Percentiles rank a stretch among this genome's conserved stretches.
phyloP scores from a whole-genome alignment of 116 monocot genomes.

The Cymodocea nodosa region DNA sequence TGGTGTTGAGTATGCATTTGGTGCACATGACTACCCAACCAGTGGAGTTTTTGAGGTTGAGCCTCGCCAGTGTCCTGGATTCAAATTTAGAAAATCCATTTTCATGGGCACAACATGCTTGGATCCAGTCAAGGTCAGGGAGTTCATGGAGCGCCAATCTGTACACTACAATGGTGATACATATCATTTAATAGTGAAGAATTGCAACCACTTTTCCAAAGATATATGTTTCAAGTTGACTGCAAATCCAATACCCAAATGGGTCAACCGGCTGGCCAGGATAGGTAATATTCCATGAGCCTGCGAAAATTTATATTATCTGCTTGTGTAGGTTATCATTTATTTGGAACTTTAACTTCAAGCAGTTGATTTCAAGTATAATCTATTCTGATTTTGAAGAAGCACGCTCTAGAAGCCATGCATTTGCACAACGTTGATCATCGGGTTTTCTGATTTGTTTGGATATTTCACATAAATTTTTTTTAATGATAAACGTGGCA shows the following conservation, averaged over 20 bases:
- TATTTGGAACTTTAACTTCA: background rate
- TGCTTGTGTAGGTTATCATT: background rate
- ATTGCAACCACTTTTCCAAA: constrained; percentile 85
- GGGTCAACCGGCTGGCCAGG: constrained; percentile 81
- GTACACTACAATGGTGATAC: constrained; percentile 64
- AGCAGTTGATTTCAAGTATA: no score
- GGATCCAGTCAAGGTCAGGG: constrained; percentile 70
- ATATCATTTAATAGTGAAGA: constrained; percentile 73
- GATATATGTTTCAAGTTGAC: constrained; percentile 71
- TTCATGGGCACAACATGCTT: constrained; percentile 68
- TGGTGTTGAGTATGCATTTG: constrained; percentile 82
- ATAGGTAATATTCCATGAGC: constrained; percentile 34
- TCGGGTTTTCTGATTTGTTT: no score
- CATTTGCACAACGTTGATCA: no score
- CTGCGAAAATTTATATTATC: background rate
- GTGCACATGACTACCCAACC: constrained; percentile 65
- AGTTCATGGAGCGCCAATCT: constrained; percentile 75
- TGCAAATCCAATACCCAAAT: constrained; percentile 62
- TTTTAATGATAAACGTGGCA: no score
- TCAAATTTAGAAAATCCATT: constrained; percentile 77
- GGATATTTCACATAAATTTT: no score
- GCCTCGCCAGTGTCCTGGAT: constrained; percentile 78
- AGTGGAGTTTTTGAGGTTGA: constrained; percentile 84
- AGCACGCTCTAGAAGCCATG: no score
- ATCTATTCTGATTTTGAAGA: no score